Conservation (phyloP, 371 early-diverging fungal genomes). For the Rhizopus microsporus region DNA sequence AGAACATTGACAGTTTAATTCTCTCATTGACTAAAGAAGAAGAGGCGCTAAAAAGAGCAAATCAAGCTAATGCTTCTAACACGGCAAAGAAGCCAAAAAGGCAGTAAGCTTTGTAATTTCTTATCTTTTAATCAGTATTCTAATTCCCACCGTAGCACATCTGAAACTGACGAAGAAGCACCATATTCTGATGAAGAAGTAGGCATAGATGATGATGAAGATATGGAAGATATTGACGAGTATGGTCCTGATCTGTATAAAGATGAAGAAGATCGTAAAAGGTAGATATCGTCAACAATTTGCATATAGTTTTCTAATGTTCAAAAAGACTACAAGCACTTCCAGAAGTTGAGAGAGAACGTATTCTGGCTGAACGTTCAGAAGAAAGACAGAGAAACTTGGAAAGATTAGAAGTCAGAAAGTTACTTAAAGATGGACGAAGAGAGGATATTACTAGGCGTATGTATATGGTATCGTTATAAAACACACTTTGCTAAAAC, state of each 20-base stretch:
- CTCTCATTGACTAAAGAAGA: constrained; percentile 27
- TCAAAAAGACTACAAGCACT: constrained; percentile 56
- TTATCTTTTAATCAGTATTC: not conserved
- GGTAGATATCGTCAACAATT: constrained; percentile 24
- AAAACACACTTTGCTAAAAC: not conserved
- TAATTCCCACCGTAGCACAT: constrained; percentile 15
- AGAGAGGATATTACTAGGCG: constrained; percentile 59
- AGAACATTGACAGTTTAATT: constrained; percentile 29
- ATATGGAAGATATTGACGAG: constrained; percentile 66
- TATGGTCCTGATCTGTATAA: constrained; percentile 79
- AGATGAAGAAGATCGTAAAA: constrained; percentile 72
- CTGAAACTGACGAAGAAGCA: constrained; percentile 46
- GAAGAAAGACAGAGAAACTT: constrained; percentile 62
- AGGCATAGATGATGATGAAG: constrained; percentile 51
- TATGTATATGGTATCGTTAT: constrained; percentile 25
- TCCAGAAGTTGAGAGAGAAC: constrained; percentile 77
- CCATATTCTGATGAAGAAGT: constrained; percentile 32
- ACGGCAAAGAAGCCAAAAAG: constrained; percentile 10
- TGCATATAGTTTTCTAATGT: not conserved
- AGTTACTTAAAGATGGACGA: constrained; percentile 55
- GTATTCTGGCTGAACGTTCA: constrained; percentile 75
- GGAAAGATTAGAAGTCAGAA: constrained; percentile 61
- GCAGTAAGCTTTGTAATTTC: not conserved
- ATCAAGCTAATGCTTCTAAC: constrained; percentile 22
- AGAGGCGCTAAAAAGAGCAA: constrained; percentile 20